These are phyloP conservation scores for Wolfiporia cocos DNA, from an alignment of 1,284 basidiomycete species.

Conservation along the genomic window DNA sequence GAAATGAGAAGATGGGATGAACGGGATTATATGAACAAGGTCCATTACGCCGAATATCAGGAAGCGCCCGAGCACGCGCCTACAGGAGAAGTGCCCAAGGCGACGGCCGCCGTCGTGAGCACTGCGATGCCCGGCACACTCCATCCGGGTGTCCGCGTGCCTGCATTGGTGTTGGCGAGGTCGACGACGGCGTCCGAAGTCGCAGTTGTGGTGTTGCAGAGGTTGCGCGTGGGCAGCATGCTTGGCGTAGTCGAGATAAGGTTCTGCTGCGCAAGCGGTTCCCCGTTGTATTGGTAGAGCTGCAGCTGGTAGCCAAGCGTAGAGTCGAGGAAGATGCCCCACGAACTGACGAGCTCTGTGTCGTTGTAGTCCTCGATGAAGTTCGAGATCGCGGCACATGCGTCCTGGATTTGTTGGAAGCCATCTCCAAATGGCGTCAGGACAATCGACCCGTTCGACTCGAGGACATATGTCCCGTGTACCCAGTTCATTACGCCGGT, in stretches of 20 bases:
- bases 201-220: constrained; percentile 38
- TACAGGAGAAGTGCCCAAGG: too few relatives aligned
- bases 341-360: constrained; percentile 49
- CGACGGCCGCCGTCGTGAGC: constrained; percentile 11
- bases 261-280: constrained; percentile 55
- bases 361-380: constrained; percentile 79
- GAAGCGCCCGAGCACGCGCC: too few relatives aligned
- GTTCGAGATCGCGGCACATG: constrained; percentile 82
- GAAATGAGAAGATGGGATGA: too few relatives aligned
- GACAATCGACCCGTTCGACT: constrained; percentile 72
- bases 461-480: constrained; percentile 71
- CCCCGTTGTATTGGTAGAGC: constrained; percentile 59
- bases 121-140: too few relatives aligned
- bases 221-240: constrained; percentile 55
- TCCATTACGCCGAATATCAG: too few relatives aligned
- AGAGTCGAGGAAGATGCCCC: constrained; percentile 56
- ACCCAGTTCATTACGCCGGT: constrained; percentile 81
- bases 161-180: constrained; percentile 8
- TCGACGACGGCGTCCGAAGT: constrained; percentile 8
- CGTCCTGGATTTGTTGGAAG: constrained; percentile 87
- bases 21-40: too few relatives aligned
- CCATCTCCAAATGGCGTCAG: constrained; percentile 75
- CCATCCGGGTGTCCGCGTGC: constrained; percentile 13
- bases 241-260: constrained; percentile 51
- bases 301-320: constrained; percentile 55